These are phyloP conservation scores for Candida qinlingensis DNA, from an alignment of 805 yeast species.

Conservation along the genomic window DNA sequence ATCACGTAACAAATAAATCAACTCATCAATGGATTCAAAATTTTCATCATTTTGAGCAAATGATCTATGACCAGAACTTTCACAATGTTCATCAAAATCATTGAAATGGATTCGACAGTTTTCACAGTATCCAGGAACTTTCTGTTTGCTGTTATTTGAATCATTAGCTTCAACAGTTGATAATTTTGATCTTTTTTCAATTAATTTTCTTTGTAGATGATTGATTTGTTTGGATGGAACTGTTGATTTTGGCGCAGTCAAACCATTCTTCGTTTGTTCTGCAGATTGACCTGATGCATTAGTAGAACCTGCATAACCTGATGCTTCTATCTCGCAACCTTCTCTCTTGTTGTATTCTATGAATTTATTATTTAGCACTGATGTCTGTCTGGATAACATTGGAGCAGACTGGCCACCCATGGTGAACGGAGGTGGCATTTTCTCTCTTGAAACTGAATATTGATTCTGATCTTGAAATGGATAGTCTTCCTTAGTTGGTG, in stretches of 20 bases:
- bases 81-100: conserved; percentile 70
- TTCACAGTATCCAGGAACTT: conserved; percentile 80
- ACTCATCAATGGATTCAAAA: conserved; percentile 70
- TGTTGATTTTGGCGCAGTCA: conserved; percentile 55
- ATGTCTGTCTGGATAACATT: conserved; percentile 17
- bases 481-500: not conserved
- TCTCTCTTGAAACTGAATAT: not conserved
- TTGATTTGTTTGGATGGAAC: conserved; percentile 49
- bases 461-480: not conserved
- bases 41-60: conserved; percentile 72
- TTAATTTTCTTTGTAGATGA: conserved; percentile 40
- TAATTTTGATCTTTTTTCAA: conserved; percentile 15
- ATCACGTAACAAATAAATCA: conserved; percentile 41
- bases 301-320: conserved; percentile 48
- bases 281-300: conserved; percentile 24
- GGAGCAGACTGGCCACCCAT: conserved; percentile 1
- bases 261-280: conserved; percentile 44
- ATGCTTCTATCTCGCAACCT: conserved; percentile 54
- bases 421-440: conserved; percentile 19
- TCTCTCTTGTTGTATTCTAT: conserved; percentile 22
- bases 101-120: conserved; percentile 85
- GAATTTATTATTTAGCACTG: conserved; percentile 15
- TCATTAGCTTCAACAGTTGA: conserved; percentile 11
- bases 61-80: conserved; percentile 61
- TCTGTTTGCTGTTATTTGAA: conserved; percentile 17